Evolutionary conservation across 352 stramenopile genomes (phyloP), one percentile per base, ranked within the genome.

Genomic region (Phytophthora crassamura): DNA sequence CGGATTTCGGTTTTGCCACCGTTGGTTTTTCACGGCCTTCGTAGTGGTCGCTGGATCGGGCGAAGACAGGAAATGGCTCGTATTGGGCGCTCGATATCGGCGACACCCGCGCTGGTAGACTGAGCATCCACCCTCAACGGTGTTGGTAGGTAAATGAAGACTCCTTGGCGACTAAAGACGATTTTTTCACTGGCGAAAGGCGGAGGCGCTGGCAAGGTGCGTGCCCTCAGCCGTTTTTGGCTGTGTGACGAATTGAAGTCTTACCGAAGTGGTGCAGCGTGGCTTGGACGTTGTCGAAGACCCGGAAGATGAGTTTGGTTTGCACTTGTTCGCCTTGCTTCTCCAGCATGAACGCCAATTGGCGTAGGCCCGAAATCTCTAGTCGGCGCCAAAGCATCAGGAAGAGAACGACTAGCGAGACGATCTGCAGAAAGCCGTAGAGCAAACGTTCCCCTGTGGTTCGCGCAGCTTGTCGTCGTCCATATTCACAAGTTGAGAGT

Each of bases 341-440:
- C 7, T 68, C 51, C 12, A 88, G 53, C 25, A 86, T 58, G 39
- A 88, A 84, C 5, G 64, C 62, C 1, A 88, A 41, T 15, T 82
- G 68, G 0, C 41, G 42, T 4, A 80, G 3, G 9, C 58, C 39
- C 1, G 67, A 75, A 28, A 88, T 33, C 4, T 34, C 41, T 1
- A 83, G 45, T n/a, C 65, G 69, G 1, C 43, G 51, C 25, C 48
- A 53, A 5, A 84, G 33, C 0, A 78, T 3, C 8, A 67, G 16
- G 4, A 45, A 47, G 6, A 86, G 64, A 6, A 75, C 20, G 6
- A 81, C 6, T 15, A 86, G 0, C 22, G 22, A 25, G 22, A 25
- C 22, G 22, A 88, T 14, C 46, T 88, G 74, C 22, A 88, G 52
- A 18, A 49, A 39, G 14, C 53, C 62, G 53, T 86, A 86, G 0